phyloP scores from a whole-genome alignment of 1,139 yeast species.

The Yamadazyma trypodendri region DNA sequence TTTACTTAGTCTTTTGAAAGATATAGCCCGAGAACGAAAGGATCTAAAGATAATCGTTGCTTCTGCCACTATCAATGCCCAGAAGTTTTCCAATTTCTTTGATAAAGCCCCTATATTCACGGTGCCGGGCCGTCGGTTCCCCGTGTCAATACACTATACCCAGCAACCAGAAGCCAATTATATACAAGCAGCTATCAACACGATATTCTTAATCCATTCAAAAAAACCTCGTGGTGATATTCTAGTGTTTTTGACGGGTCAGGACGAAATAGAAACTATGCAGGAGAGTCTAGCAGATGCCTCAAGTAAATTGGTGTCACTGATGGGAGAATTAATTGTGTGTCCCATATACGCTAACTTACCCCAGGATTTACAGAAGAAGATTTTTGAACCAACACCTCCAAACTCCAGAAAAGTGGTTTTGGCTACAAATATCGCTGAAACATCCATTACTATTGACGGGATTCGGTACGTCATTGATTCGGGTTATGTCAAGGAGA shows the following conservation, averaged over 20 bases:
- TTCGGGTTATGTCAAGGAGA: conserved; percentile 90
- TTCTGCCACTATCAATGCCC: conserved; percentile 92
- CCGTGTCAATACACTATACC: conserved; percentile 85
- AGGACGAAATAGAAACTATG: conserved; percentile 87
- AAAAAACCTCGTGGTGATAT: conserved; percentile 78
- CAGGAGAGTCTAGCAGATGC: conserved; percentile 72
- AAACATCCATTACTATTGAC: conserved; percentile 92
- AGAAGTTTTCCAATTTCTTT: conserved; percentile 77
- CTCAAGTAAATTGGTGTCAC: conserved; percentile 58
- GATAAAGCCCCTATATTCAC: conserved; percentile 81
- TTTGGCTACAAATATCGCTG: conserved; percentile 94
- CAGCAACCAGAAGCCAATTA: conserved; percentile 88
- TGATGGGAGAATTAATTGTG: conserved; percentile 62
- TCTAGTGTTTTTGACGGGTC: conserved; percentile 89
- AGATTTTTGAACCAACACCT: conserved; percentile 88
- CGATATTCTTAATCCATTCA: conserved; percentile 75
- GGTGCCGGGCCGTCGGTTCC: conserved; percentile 86
- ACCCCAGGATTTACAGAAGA: conserved; percentile 79
- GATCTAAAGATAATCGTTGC: conserved; percentile 78
- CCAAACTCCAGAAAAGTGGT: conserved; percentile 78
- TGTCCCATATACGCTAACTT: conserved; percentile 92
- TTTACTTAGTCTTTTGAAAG: conserved; percentile 78
- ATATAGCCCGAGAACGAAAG: conserved; percentile 58
- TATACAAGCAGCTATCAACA: conserved; percentile 83
- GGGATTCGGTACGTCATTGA: conserved; percentile 89